phyloP scores from a whole-genome alignment of 768 basidiomycete genomes.

The Psilocybe cyanescens region DNA sequence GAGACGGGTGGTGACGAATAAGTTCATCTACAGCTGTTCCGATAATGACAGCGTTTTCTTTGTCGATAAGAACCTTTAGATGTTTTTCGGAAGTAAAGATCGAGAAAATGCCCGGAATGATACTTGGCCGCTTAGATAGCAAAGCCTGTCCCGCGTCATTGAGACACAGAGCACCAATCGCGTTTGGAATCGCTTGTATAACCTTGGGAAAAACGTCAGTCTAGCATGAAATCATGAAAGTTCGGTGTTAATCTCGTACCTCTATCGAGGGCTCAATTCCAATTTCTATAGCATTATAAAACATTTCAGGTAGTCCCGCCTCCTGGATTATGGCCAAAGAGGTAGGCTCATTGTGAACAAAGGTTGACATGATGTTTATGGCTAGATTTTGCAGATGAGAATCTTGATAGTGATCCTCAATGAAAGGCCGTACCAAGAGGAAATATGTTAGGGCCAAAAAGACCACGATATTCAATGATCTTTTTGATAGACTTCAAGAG shows the following conservation, averaged over 20 bases:
- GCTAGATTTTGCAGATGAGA: constrained; percentile 44
- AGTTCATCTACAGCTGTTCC: constrained; percentile 95
- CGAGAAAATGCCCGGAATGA: constrained; percentile 84
- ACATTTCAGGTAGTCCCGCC: constrained; percentile 82
- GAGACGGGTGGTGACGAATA: constrained; percentile 90
- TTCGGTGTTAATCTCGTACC: constrained; percentile 42
- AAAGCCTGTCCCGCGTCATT: constrained; percentile 89
- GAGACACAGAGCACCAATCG: constrained; percentile 94
- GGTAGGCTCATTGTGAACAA: constrained; percentile 98
- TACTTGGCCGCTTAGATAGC: constrained; percentile 72
- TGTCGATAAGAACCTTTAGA: constrained; percentile 84
- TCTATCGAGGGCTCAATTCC: constrained; percentile 90
- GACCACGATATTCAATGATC: constrained; percentile 79
- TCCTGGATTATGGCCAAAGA: constrained; percentile 94
- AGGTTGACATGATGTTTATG: constrained; percentile 94
- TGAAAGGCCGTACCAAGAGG: constrained; percentile 65
- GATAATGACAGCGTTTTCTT: constrained; percentile 88
- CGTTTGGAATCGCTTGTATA: constrained; percentile 91
- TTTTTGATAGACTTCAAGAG: constrained; percentile 85
- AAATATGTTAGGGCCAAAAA: constrained; percentile 88
- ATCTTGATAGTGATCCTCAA: background rate
- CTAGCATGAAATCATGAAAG: background rate
- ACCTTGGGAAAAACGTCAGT: constrained; percentile 52
- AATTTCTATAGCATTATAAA: constrained; percentile 84
- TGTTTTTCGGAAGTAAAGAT: constrained; percentile 87